Conservation (phyloP, 164 flowering plant species). For the Piper betle region DNA sequence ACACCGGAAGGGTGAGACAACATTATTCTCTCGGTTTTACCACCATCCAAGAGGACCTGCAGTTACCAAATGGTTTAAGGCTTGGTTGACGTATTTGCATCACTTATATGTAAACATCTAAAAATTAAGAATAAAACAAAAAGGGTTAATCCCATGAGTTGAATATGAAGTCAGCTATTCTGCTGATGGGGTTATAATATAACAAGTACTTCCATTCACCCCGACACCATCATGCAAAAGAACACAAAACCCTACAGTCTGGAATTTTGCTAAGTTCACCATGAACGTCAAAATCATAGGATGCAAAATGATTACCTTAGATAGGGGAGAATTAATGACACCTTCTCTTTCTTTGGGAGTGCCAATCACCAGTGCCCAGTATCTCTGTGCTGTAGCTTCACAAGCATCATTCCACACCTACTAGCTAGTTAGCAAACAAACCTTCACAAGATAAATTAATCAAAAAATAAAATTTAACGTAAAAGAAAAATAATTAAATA, state of each 20-base stretch:
- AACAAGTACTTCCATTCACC: too few relatives aligned
- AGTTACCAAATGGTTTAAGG: too few relatives aligned
- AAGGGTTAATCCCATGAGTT: too few relatives aligned
- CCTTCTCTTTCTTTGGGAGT: slow-evolving; percentile 79
- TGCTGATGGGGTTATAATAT: too few relatives aligned
- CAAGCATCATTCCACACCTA: slow-evolving; percentile 71
- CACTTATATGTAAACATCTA: too few relatives aligned
- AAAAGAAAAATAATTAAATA: not conserved
- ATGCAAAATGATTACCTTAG: slow-evolving; percentile 42
- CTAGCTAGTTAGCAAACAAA: slow-evolving; percentile 6
- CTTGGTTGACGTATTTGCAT: not conserved
- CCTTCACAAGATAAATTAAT: not conserved
- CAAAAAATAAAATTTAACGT: not conserved
- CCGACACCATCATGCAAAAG: too few relatives aligned
- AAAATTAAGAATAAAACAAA: too few relatives aligned
- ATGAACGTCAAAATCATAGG: not conserved
- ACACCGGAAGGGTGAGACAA: slow-evolving; percentile 54
- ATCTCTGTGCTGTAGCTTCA: slow-evolving; percentile 50
- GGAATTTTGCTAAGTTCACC: not conserved
- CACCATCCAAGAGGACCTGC: slow-evolving; percentile 81
- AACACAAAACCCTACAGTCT: too few relatives aligned
- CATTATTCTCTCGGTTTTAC: slow-evolving; percentile 71
- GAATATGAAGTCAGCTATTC: too few relatives aligned
- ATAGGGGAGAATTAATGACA: slow-evolving; percentile 51
- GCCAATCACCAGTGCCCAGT: slow-evolving; percentile 96